phyloP scores from a whole-genome alignment of 2,329 filamentous ascomycete genomes.

The Aspergillus fijiensis region DNA sequence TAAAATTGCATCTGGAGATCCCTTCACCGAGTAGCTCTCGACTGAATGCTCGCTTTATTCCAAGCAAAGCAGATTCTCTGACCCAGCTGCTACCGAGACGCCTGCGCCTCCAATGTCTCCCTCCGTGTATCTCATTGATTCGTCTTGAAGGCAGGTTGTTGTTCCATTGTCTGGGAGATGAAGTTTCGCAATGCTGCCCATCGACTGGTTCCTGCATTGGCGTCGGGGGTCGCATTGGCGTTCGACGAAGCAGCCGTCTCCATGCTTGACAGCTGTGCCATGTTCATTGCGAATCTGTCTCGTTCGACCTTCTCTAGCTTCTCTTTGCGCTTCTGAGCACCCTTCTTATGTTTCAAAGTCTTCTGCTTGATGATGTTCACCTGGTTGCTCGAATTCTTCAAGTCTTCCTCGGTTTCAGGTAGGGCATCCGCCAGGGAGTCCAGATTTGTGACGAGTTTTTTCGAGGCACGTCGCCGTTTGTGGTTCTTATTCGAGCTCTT shows the following conservation, averaged over 20 bases:
- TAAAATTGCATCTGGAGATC: neutral
- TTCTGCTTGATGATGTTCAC: slow-evolving; percentile 71
- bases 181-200: slow-evolving; percentile 83
- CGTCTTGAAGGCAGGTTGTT: slow-evolving; percentile 70
- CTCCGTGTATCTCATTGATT: slow-evolving; percentile 22
- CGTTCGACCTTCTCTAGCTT: slow-evolving; percentile 76
- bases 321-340: slow-evolving; percentile 81
- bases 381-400: slow-evolving; percentile 48
- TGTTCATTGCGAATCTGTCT: slow-evolving; percentile 77
- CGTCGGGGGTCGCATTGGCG: slow-evolving; percentile 16
- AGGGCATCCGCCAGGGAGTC: slow-evolving; percentile 77
- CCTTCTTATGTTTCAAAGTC: slow-evolving; percentile 71
- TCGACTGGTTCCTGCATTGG: slow-evolving; percentile 53
- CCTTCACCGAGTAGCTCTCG: neutral
- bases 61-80: neutral
- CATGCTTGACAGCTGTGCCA: slow-evolving; percentile 67
- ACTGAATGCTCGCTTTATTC: neutral
- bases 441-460: slow-evolving; percentile 75
- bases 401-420: slow-evolving; percentile 58
- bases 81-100: neutral
- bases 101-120: neutral
- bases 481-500: slow-evolving; percentile 58
- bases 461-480: slow-evolving; percentile 68
- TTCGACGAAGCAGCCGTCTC: slow-evolving; percentile 27
- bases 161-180: slow-evolving; percentile 85